phyloP scores from a whole-genome alignment of 2,329 filamentous ascomycete genomes.

The Zasmidium cellare region DNA sequence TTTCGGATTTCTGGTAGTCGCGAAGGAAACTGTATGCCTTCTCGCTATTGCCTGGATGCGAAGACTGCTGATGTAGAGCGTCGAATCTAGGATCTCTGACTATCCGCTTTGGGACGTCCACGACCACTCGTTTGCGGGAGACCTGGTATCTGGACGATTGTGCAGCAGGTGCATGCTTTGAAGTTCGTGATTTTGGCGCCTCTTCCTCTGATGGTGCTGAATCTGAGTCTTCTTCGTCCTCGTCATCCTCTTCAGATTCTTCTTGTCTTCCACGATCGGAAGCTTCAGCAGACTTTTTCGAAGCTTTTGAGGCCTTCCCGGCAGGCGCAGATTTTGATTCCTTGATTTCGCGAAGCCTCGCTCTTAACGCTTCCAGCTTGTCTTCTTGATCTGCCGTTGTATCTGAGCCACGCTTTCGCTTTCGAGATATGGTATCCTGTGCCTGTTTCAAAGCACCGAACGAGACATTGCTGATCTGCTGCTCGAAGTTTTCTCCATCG shows the following conservation, averaged over 20 bases:
- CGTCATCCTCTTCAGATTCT: constrained; percentile 20
- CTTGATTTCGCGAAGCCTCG: constrained; percentile 45
- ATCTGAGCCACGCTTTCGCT: constrained; percentile 45
- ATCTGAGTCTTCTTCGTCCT: constrained; percentile 34
- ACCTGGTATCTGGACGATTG: constrained; percentile 82
- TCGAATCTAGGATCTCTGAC: constrained; percentile 88
- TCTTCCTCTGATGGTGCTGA: constrained; percentile 43
- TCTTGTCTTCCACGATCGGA: background rate
- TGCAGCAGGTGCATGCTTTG: constrained; percentile 86
- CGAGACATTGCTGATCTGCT: constrained; percentile 63
- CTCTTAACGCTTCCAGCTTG: constrained; percentile 48
- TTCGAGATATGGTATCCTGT: constrained; percentile 63
- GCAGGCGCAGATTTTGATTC: constrained; percentile 37
- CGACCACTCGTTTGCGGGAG: constrained; percentile 73
- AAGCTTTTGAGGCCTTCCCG: constrained; percentile 7
- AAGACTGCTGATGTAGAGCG: constrained; percentile 54
- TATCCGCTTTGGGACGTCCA: constrained; percentile 59
- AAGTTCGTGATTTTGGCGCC: constrained; percentile 53
- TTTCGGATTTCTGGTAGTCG: constrained; percentile 81
- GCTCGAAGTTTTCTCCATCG: constrained; percentile 42
- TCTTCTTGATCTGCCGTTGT: constrained; percentile 42
- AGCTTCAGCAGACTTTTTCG: background rate
- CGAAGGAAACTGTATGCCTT: constrained; percentile 86
- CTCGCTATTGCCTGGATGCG: constrained; percentile 49
- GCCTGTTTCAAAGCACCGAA: constrained; percentile 90